Percentiles rank a stretch among this genome's conserved stretches.
phyloP scores from a whole-genome alignment of 2,329 filamentous ascomycete genomes.

The Xylariaceae sp. region DNA sequence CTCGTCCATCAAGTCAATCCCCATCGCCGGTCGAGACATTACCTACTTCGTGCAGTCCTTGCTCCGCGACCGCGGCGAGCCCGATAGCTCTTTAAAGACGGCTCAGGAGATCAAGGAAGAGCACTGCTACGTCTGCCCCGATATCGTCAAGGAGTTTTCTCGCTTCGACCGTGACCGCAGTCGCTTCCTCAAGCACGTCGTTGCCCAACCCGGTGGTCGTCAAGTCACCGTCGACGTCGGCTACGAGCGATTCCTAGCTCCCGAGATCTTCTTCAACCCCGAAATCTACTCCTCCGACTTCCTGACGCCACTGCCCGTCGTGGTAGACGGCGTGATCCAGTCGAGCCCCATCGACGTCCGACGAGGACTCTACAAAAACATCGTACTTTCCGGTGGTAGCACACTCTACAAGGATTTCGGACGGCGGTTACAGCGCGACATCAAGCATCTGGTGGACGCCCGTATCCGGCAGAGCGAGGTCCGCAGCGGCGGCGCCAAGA shows the following conservation, averaged over 20 bases:
- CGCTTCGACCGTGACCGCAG: conserved; percentile 90
- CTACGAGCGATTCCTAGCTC: conserved; percentile 95
- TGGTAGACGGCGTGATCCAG: conserved; percentile 96
- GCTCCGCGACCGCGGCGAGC: conserved; percentile 90
- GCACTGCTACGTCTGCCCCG: conserved; percentile 96
- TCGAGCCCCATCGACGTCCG: conserved; percentile 96
- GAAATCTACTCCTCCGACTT: conserved; percentile 99
- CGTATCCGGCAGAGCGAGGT: conserved; percentile 89
- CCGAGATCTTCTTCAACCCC: conserved; percentile 99
- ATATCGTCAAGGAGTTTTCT: conserved; percentile 97
- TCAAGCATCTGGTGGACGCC: conserved; percentile 89
- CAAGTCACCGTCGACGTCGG: conserved; percentile 85
- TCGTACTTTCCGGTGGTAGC: conserved; percentile 93
- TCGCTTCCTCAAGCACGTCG: conserved; percentile 84
- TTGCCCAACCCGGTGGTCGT: conserved; percentile 78
- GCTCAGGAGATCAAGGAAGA: conserved; percentile 98
- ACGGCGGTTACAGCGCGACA: conserved; percentile 89
- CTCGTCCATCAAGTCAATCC: conserved; percentile 98
- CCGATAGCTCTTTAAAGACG: conserved; percentile 94
- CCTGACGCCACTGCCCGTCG: conserved; percentile 85
- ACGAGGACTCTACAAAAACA: conserved; percentile 98
- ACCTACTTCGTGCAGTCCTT: conserved; percentile 98
- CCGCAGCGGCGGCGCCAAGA: conserved; percentile 84
- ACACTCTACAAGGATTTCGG: conserved; percentile 99
- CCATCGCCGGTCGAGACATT: conserved; percentile 94